Conservation (phyloP, 371 early-diverging fungal genomes). For the Entomophthora muscae region DNA sequence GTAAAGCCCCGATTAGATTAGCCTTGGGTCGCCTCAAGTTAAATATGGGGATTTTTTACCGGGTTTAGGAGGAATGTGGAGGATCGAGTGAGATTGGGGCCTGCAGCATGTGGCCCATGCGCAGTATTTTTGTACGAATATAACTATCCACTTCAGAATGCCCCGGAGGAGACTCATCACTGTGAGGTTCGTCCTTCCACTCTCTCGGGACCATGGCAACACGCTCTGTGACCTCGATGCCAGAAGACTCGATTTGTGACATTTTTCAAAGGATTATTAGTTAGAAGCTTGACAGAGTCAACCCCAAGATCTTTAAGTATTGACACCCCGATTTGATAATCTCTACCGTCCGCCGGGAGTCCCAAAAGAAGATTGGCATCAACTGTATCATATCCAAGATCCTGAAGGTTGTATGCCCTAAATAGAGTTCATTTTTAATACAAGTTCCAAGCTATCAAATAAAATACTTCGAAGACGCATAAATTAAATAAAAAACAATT, state of each 20-base stretch:
- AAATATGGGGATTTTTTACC: too few relatives aligned
- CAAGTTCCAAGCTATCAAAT: background rate
- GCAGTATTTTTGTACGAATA: conserved; percentile 59
- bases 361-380: conserved; percentile 77
- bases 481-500: conserved; percentile 2
- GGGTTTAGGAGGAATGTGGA: too few relatives aligned
- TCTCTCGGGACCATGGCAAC: conserved; percentile 79
- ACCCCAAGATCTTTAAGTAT: conserved; percentile 71
- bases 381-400: conserved; percentile 88
- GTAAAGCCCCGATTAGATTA: too few relatives aligned
- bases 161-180: too few relatives aligned
- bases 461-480: too few relatives aligned
- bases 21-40: too few relatives aligned
- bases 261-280: conserved; percentile 93
- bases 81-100: too few relatives aligned
- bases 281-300: conserved; percentile 51
- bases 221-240: conserved; percentile 58
- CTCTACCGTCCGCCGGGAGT: conserved; percentile 81
- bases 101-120: conserved; percentile 82
- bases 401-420: conserved; percentile 92
- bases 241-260: conserved; percentile 45
- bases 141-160: conserved; percentile 54
- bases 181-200: conserved; percentile 22
- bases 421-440: background rate
- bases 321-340: conserved; percentile 78